Conservation (phyloP, 352 stramenopile species). For the Pythium dissotocum region DNA sequence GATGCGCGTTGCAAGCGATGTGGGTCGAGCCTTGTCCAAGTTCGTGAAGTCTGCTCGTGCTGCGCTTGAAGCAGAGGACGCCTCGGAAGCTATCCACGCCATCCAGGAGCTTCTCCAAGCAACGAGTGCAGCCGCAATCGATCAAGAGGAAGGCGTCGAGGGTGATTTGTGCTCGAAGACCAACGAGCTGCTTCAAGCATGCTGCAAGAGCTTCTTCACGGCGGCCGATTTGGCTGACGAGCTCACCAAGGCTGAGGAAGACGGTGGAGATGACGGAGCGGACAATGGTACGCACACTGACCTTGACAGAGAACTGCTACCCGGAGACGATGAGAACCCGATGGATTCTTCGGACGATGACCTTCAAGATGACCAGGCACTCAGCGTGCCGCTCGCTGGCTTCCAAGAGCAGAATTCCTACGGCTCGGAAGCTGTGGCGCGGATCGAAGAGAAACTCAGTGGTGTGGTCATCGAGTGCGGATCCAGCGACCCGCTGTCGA, state of each 20-base stretch:
- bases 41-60: background rate
- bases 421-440: slow-evolving; percentile 66
- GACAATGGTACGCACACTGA: slow-evolving; percentile 3
- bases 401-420: slow-evolving; percentile 45
- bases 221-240: slow-evolving; percentile 64
- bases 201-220: slow-evolving; percentile 67
- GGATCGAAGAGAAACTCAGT: slow-evolving; percentile 75
- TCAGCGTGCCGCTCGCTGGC: slow-evolving; percentile 12
- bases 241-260: slow-evolving; percentile 35
- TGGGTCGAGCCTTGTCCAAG: background rate
- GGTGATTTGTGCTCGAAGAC: slow-evolving; percentile 23
- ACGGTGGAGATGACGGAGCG: background rate
- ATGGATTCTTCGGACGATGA: slow-evolving; percentile 10
- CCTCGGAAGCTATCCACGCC: background rate
- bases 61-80: background rate
- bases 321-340: slow-evolving; percentile 3
- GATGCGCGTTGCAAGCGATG: background rate
- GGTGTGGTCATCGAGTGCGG: slow-evolving; percentile 44
- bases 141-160: background rate
- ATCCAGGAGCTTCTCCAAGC: slow-evolving; percentile 2
- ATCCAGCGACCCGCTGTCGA: slow-evolving; percentile 41
- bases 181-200: slow-evolving; percentile 42
- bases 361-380: background rate
- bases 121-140: background rate
- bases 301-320: background rate